Conservation (phyloP, 768 basidiomycete genomes). For the Boletus subparvulus region DNA sequence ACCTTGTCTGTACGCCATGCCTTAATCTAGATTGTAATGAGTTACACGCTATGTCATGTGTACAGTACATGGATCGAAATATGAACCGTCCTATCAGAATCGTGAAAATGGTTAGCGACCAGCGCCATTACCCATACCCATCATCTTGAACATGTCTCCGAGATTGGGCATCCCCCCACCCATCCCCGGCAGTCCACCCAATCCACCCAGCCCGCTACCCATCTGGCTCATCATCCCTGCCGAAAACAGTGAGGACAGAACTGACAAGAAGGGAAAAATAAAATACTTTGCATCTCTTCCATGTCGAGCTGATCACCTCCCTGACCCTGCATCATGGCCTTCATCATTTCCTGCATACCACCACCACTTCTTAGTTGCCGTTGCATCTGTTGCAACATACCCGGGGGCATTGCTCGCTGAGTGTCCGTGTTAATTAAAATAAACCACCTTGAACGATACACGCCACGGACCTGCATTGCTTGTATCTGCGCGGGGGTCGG, state of each 20-base stretch:
- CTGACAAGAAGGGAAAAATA: conserved; percentile 6
- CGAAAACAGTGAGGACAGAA: conserved; percentile 7
- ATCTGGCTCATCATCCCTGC: conserved; percentile 87
- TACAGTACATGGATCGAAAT: conserved; percentile 15
- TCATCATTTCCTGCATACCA: conserved; percentile 98
- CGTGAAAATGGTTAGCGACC: conserved; percentile 27
- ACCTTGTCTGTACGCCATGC: conserved; percentile 23
- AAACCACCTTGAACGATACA: neutral
- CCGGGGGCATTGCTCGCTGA: conserved; percentile 91
- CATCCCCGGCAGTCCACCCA: conserved; percentile 51
- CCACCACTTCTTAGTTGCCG: conserved; percentile 76
- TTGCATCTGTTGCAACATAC: conserved; percentile 93
- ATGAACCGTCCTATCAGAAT: conserved; percentile 4
- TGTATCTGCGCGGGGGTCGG: conserved; percentile 92
- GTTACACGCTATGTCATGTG: conserved; percentile 19
- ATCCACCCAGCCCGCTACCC: conserved; percentile 54
- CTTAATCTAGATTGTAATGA: conserved; percentile 16
- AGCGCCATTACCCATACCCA: conserved; percentile 68
- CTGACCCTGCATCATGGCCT: conserved; percentile 94
- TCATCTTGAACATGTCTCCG: conserved; percentile 84
- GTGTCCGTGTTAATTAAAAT: conserved; percentile 4
- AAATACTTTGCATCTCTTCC: conserved; percentile 90
- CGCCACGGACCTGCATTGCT: conserved; percentile 77
- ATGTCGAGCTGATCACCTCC: conserved; percentile 89
- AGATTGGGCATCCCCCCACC: conserved; percentile 71